Conservation (phyloP, 2,329 filamentous ascomycete species). For the Lasiodiplodia gonubiensis region DNA sequence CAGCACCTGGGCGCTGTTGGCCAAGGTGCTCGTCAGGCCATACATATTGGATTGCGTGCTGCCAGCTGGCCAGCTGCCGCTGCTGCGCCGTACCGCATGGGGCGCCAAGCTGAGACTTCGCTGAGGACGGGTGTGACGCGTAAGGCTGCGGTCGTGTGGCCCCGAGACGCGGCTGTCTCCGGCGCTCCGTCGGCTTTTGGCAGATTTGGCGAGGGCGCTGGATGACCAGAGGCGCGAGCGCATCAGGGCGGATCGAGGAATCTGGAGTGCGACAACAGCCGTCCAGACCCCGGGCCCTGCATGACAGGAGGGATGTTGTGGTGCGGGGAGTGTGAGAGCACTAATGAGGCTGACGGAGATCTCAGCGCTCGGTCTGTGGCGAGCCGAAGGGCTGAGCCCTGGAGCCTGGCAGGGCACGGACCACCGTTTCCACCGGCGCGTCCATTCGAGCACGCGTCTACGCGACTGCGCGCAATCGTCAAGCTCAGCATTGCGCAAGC, state of each 20-base stretch:
- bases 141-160: slow-evolving; percentile 25
- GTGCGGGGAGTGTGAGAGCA: slow-evolving; percentile 23
- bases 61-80: slow-evolving; percentile 21
- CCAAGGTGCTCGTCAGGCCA: slow-evolving; percentile 22
- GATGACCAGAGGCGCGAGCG: background rate
- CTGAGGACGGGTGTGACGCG: slow-evolving; percentile 28
- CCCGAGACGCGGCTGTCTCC: slow-evolving; percentile 24
- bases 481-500: slow-evolving; percentile 12
- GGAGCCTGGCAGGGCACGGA: background rate
- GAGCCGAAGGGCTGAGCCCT: slow-evolving; percentile 15
- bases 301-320: slow-evolving; percentile 15
- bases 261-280: slow-evolving; percentile 8
- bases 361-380: slow-evolving; percentile 15
- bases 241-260: slow-evolving; percentile 16
- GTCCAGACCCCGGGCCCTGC: slow-evolving; percentile 19
- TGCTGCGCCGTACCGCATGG: slow-evolving; percentile 20
- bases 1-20: slow-evolving; percentile 14
- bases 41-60: slow-evolving; percentile 12
- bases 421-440: background rate
- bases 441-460: slow-evolving; percentile 13
- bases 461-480: slow-evolving; percentile 12
- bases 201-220: background rate
- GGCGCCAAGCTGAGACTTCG: slow-evolving; percentile 26
- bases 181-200: background rate
- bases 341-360: slow-evolving; percentile 3